phyloP scores from a whole-genome alignment of 2,329 filamentous ascomycete species.

The Cytospora piceicola region DNA sequence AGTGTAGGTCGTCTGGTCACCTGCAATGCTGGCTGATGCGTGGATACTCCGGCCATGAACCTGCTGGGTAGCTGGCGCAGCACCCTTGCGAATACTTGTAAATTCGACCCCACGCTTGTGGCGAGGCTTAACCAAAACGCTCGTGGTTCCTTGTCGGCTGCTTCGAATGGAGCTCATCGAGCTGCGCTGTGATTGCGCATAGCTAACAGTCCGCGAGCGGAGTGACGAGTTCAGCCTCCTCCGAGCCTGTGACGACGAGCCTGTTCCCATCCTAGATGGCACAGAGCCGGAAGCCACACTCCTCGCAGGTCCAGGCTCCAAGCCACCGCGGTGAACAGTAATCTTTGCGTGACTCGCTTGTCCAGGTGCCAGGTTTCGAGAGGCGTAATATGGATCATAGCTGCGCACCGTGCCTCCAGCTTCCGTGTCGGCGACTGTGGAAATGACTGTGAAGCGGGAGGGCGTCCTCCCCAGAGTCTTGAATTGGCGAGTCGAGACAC shows the following conservation, averaged over 20 bases:
- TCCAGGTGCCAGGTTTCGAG: conserved; percentile 50
- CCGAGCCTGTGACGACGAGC: conserved; percentile 32
- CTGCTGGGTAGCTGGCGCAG: conserved; percentile 30
- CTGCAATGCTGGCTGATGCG: conserved; percentile 37
- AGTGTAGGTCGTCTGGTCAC: conserved; percentile 36
- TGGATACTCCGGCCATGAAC: conserved; percentile 29
- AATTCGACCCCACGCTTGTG: conserved; percentile 61
- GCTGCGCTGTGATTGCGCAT: conserved; percentile 42
- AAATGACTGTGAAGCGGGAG: conserved; percentile 69
- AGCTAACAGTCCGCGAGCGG: conserved; percentile 31
- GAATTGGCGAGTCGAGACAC: conserved; percentile 66
- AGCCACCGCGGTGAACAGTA: conserved; percentile 62
- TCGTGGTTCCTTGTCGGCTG: conserved; percentile 47
- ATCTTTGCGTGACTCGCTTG: conserved; percentile 68
- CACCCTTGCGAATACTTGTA: conserved; percentile 50
- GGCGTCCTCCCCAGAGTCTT: conserved; percentile 57
- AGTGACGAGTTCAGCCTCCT: conserved; percentile 24
- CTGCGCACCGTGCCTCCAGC: conserved; percentile 60
- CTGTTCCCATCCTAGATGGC: conserved; percentile 27
- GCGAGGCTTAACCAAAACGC: conserved; percentile 48
- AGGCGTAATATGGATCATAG: conserved; percentile 84
- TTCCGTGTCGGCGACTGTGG: conserved; percentile 58
- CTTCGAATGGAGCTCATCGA: conserved; percentile 57
- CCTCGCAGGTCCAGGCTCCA: conserved; percentile 37
- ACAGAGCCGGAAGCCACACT: conserved; percentile 43